Conservation (phyloP, 306 rosid genomes). For the Pyrus pyrifolia region DNA sequence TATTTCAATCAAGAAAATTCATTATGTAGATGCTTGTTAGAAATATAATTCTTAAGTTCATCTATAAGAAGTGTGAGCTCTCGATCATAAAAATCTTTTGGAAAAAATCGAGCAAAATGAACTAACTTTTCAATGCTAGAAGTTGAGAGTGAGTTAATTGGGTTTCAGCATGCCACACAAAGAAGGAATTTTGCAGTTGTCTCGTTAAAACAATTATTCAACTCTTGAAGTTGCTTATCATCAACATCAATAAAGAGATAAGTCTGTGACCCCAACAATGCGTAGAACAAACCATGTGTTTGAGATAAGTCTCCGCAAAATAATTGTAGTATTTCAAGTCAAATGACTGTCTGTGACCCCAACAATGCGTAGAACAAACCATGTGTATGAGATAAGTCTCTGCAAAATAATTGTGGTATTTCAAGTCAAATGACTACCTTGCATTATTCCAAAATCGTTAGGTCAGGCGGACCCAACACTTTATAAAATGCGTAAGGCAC, state of each 20-base stretch:
- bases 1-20: background rate
- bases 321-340: no score
- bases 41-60: background rate
- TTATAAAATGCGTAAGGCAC: no score
- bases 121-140: background rate
- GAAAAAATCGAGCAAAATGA: background rate
- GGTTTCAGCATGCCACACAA: background rate
- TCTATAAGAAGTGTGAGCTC: background rate
- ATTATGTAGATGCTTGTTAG: background rate
- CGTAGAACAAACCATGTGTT: no score
- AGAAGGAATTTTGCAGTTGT: background rate
- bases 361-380: no score
- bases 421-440: no score
- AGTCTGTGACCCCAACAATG: no score
- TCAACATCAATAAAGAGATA: background rate
- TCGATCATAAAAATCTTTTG: background rate
- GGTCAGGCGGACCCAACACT: no score
- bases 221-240: slow-evolving; percentile 1
- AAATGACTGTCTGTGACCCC: no score
- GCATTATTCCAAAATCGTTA: no score
- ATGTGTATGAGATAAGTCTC: no score
- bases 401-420: no score
- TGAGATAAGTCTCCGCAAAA: no score
- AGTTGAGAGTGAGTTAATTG: background rate
- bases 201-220: background rate